Base-by-base conservation (phyloP, 768 basidiomycete species). In the Amanita rubescens region DNA sequence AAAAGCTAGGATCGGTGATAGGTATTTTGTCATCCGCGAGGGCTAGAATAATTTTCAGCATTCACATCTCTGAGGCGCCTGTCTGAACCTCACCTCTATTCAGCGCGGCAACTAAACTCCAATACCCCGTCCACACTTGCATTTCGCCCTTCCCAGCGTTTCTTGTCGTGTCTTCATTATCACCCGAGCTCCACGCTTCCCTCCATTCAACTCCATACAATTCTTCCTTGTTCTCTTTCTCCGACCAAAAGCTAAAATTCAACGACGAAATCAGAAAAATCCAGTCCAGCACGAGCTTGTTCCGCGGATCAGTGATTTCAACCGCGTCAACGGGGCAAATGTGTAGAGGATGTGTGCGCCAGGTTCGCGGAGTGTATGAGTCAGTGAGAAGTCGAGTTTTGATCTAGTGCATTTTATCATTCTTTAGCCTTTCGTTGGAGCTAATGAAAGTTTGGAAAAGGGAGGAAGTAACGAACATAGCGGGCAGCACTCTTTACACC, bases 181-280 rank as follows among this genome's bases (percentile, higher is more conserved):
- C 69, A 14, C 5, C 1, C 5, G 39, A 42, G 10, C n/a, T 10
- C 87, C 90, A 91, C 1, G 82, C 79, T 7, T 74, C 67, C 49
- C 80, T 75, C 90, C 91, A 94, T 60, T 84, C 76, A 2, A 94
- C 82, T 19, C 86, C 89, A 62, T 82, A 95, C 24, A 89, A 75
- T 32, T 78, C 81, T 3, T 71, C 59, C 5, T 59, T 66, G 0
- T 81, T 79, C 56, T 85, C 81, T 38, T 68, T 74, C 62, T 85
- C 82, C 0, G 86, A 91, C 93, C 94, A 94, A 67, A 90, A 95
- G 61, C 79, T 88, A 67, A 90, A 95, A 67, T 92, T 95, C 48
- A 91, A 77, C 14, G 84, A 78, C 2, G 87, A 92, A 38, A 94
- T 84, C 56, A 90, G 78, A 68, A 94, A 94, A 55, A 94, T 85